Conservation (phyloP, 2,329 filamentous ascomycete species). For the Penicillium sp. region DNA sequence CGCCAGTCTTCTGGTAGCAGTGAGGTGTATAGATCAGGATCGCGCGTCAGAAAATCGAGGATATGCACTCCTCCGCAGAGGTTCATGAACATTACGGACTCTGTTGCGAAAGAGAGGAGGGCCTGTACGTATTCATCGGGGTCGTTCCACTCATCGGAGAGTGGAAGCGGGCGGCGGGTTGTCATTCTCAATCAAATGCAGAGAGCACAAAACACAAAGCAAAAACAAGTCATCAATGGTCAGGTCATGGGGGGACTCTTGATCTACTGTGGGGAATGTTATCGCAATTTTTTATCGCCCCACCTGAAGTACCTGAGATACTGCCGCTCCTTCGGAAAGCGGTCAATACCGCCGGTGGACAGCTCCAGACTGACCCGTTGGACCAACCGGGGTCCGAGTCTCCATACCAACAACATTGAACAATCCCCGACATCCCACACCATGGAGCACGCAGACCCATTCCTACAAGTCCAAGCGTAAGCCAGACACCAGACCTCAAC, state of each 20-base stretch:
- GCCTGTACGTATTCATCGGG: slow-evolving; percentile 74
- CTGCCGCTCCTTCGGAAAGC: background rate
- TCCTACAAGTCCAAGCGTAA: slow-evolving; percentile 49
- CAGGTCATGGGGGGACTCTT: slow-evolving; percentile 2
- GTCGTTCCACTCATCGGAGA: slow-evolving; percentile 64
- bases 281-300: slow-evolving; percentile 17
- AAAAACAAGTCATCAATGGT: background rate
- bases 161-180: slow-evolving; percentile 57
- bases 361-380: slow-evolving; percentile 3
- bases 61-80: slow-evolving; percentile 92
- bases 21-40: slow-evolving; percentile 73
- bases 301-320: background rate
- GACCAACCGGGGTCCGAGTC: slow-evolving; percentile 1
- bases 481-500: slow-evolving; percentile 13
- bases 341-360: background rate
- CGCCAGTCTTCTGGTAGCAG: slow-evolving; percentile 78
- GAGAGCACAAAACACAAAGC: background rate
- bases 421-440: slow-evolving; percentile 3
- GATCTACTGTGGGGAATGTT: slow-evolving; percentile 18
- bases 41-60: slow-evolving; percentile 85
- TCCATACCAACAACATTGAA: slow-evolving; percentile 7
- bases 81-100: slow-evolving; percentile 71
- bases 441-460: slow-evolving; percentile 44
- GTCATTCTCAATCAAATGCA: slow-evolving; percentile 39
- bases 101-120: slow-evolving; percentile 70